A percentile compares a stretch with the other conserved stretches of the same genome.
phyloP scores from a whole-genome alignment of 2,329 filamentous ascomycete species.

The Aspergillus transmontanensis region DNA sequence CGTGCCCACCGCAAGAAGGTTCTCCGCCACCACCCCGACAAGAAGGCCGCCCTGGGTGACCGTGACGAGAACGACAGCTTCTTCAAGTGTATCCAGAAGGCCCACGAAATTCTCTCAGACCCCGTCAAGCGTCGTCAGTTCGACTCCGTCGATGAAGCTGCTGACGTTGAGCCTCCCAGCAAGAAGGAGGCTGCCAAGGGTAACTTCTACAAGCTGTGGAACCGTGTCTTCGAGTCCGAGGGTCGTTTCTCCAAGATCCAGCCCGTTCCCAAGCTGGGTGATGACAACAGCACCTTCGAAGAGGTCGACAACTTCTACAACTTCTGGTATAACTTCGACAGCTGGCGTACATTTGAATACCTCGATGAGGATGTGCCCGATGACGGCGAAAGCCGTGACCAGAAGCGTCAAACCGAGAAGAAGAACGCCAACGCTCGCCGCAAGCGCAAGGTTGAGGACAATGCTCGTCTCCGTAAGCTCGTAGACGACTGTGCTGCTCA shows the following conservation, averaged over 20 bases:
- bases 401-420: conserved; percentile 96
- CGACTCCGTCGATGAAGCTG: conserved; percentile 93
- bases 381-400: conserved; percentile 97
- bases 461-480: conserved; percentile 81
- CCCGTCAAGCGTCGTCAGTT: conserved; percentile 91
- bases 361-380: conserved; percentile 98
- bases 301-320: conserved; percentile 97
- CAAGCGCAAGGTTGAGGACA: conserved; percentile 99
- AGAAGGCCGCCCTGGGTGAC: conserved; percentile 88
- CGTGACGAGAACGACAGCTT: conserved; percentile 90
- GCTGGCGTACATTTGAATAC: conserved; percentile 97
- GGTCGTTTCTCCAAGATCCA: conserved; percentile 88
- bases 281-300: conserved; percentile 81
- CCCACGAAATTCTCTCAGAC: conserved; percentile 89
- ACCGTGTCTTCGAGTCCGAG: conserved; percentile 86
- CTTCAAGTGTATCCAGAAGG: conserved; percentile 99
- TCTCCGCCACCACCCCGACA: conserved; percentile 96
- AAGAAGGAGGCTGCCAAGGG: conserved; percentile 87
- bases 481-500: conserved; percentile 82
- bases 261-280: conserved; percentile 83
- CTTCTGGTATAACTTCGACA: conserved; percentile 99
- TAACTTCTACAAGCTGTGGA: conserved; percentile 96
- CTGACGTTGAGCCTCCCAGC: conserved; percentile 85
- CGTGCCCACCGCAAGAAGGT: conserved; percentile 99
- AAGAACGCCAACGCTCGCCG: conserved; percentile 98